phyloP scores from a whole-genome alignment of 129 eudicot species.

The Apium graveolens region DNA sequence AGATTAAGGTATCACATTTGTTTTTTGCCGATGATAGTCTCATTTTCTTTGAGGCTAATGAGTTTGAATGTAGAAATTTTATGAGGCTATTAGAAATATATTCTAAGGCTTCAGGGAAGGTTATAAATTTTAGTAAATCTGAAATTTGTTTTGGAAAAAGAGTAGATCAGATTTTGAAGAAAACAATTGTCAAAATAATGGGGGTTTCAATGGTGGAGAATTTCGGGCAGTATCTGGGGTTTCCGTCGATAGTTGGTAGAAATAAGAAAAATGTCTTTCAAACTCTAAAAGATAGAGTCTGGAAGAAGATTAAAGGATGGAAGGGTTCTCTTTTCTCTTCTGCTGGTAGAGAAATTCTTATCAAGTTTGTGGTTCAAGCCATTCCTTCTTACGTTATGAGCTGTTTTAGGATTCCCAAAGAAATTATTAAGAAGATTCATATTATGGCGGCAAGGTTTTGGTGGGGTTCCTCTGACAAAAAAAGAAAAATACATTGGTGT shows the following conservation, averaged over 20 bases:
- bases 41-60: too few species aligned
- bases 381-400: too few species aligned
- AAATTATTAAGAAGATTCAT: too few species aligned
- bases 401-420: too few species aligned
- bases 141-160: neutral
- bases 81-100: too few species aligned
- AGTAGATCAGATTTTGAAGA: neutral
- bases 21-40: too few species aligned
- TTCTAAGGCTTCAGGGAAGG: neutral
- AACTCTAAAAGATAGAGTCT: too few species aligned
- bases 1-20: too few species aligned
- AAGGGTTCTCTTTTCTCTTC: neutral
- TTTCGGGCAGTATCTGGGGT: neutral
- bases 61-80: neutral
- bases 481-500: neutral
- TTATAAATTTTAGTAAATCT: neutral
- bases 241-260: neutral
- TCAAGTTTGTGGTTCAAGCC: too few species aligned
- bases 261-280: neutral
- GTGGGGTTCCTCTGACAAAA: neutral
- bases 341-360: neutral
- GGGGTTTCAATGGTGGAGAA: neutral
- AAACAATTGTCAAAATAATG: neutral
- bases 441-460: too few species aligned
- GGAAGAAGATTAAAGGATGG: neutral